Conservation (phyloP, 352 stramenopile genomes). For the Phytophthora litchii region DNA sequence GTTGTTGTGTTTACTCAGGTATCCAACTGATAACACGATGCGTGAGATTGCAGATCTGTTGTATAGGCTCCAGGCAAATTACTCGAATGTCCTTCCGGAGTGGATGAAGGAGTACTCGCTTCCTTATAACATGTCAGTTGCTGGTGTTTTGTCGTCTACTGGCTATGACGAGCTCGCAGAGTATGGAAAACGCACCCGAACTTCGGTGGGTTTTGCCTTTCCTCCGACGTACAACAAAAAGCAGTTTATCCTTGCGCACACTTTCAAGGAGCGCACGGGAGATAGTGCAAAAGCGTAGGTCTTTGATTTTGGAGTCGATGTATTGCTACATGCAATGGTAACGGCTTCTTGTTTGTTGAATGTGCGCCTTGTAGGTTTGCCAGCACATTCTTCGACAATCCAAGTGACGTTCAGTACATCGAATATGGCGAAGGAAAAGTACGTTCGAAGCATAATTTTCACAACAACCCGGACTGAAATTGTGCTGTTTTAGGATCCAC, state of each 20-base stretch:
- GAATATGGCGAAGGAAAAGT: slow-evolving; percentile 58
- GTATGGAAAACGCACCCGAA: slow-evolving; percentile 45
- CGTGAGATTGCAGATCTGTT: slow-evolving; percentile 52
- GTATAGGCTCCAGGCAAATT: slow-evolving; percentile 46
- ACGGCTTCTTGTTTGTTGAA: background rate
- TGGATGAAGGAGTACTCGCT: slow-evolving; percentile 69
- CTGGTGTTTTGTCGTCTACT: slow-evolving; percentile 41
- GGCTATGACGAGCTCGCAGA: slow-evolving; percentile 48
- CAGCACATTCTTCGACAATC: slow-evolving; percentile 63
- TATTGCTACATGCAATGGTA: background rate
- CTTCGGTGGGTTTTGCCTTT: slow-evolving; percentile 7
- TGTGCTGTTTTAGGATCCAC: slow-evolving; percentile 39
- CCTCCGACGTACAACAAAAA: slow-evolving; percentile 34
- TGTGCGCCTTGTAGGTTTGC: slow-evolving; percentile 46
- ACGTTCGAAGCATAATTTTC: background rate
- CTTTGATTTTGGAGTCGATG: background rate
- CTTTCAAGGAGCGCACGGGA: slow-evolving; percentile 60
- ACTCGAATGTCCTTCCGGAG: slow-evolving; percentile 37
- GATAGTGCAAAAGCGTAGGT: slow-evolving; percentile 64
- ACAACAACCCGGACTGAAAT: background rate
- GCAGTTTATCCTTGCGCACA: slow-evolving; percentile 61
- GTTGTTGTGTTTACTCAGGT: slow-evolving; percentile 31
- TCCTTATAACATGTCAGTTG: slow-evolving; percentile 57
- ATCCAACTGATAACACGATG: slow-evolving; percentile 58
- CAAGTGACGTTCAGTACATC: slow-evolving; percentile 52